Evolutionary conservation across 441 rosid species (phyloP), one percentile per base, ranked within the genome.

Genomic region (Arabidopsis hybrid): DNA sequence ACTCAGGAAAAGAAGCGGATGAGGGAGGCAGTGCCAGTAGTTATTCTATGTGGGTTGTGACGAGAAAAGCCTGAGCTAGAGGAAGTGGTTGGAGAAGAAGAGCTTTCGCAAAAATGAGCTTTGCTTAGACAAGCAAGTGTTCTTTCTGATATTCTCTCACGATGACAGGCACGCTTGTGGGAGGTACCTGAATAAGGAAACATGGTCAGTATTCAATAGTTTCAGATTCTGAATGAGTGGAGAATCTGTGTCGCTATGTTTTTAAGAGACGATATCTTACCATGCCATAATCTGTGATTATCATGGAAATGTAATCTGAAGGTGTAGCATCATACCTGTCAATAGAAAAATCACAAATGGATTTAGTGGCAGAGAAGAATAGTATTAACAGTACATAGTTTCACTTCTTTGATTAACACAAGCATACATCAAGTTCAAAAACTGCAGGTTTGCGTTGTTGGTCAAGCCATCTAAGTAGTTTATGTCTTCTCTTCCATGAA

Each of bases 221-320:
- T 49, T 46, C 18, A 60, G 49, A 57, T 56, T 39, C 34, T 9
- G 34, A 17, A 67, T 3, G 7, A 26, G 42, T n/a, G 8, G 13
- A 17, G 47, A 45, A 69, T n/a, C 51, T 21, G 16, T 38, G 26
- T 7, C 4, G 49, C 5, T 31, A 12, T 61, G 47, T 31, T 62
- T 31, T 4, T 56, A 51, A 8, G 42, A 55, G 43, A 29, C 7
- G 14, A 11, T 18, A 52, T 78, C 90, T 87, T 82, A 95, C 99
- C 98, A 92, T 95, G 85, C 99, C 99, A 76, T 92, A 95, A 76
- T 95, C 97, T 35, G 99, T 92, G 71, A 95, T 79, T 77, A 92
- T 84, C 93, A 95, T 87, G 13, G 99, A 91, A 75, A 95, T 81
- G 69, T 91, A 95, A 71, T 92, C 97, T 35, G 95, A 84, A 46